phyloP scores from a whole-genome alignment of 805 yeast species.

The Myxozyma vanderwaltii region DNA sequence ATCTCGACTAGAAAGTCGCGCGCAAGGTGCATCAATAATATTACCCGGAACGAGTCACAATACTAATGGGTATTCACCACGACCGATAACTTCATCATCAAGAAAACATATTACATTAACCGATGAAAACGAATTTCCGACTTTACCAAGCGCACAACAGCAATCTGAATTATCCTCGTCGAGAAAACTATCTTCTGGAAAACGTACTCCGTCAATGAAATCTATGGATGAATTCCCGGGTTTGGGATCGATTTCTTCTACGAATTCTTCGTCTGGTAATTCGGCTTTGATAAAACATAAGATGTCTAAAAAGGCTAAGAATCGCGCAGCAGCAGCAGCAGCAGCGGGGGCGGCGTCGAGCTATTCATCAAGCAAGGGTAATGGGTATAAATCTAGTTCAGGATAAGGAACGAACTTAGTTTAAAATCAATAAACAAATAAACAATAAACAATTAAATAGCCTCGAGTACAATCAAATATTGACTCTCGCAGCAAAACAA shows the following conservation, averaged over 20 bases:
- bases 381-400: no score
- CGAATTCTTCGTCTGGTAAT: background rate
- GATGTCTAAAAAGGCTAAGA: background rate
- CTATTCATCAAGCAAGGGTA: background rate
- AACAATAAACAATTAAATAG: no score
- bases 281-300: conserved; percentile 2
- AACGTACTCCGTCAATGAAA: conserved; percentile 11
- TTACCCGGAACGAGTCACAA: conserved; percentile 6
- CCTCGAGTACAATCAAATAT: no score
- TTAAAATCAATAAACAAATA: no score
- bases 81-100: background rate
- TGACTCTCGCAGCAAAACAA: no score
- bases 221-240: conserved; percentile 24
- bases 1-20: conserved; percentile 15
- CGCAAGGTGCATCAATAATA: conserved; percentile 19
- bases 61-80: background rate
- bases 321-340: no score
- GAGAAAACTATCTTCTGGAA: no score
- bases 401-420: no score
- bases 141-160: conserved; percentile 14
- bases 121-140: conserved; percentile 29
- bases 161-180: background rate
- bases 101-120: conserved; percentile 16
- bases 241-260: background rate
- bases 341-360: conserved; percentile 2